phyloP scores from a whole-genome alignment of 768 basidiomycete species.

The Tephrocybe rancida region DNA sequence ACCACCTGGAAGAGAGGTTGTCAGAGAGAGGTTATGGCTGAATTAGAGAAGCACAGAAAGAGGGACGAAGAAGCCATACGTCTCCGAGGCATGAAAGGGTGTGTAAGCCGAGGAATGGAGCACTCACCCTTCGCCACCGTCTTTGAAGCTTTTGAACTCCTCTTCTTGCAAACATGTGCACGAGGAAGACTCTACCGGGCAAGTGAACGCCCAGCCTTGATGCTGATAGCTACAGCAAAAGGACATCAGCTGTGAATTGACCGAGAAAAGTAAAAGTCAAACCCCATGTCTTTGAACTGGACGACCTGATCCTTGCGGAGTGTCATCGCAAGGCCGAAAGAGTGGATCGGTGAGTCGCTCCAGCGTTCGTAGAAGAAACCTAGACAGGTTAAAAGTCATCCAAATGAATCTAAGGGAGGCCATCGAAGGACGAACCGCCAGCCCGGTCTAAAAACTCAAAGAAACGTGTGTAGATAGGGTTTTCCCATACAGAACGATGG shows the following conservation, averaged over 20 bases:
- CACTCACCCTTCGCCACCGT: conserved; percentile 12
- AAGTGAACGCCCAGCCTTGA: conserved; percentile 27
- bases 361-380: conserved; percentile 34
- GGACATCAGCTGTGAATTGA: background rate
- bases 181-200: conserved; percentile 19
- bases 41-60: background rate
- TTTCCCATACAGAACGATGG: conserved; percentile 29
- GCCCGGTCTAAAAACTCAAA: conserved; percentile 26
- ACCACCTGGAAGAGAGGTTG: conserved; percentile 2
- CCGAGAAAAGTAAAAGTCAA: background rate
- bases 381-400: background rate
- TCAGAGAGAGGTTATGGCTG: background rate
- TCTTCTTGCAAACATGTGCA: conserved; percentile 27
- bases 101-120: background rate
- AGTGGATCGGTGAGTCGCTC: conserved; percentile 30
- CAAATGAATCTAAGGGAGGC: too few species aligned
- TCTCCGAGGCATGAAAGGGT: background rate
- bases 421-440: conserved; percentile 18
- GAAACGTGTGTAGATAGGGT: conserved; percentile 23
- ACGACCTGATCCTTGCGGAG: conserved; percentile 29
- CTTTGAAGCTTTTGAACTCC: conserved; percentile 15
- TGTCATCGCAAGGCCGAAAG: conserved; percentile 28
- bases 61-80: background rate
- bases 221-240: conserved; percentile 25
- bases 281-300: conserved; percentile 29